Evolutionary conservation across 305 asterid genomes (phyloP), one percentile per base, ranked within the genome.

Genomic region (Fraxinus angustifolia): DNA sequence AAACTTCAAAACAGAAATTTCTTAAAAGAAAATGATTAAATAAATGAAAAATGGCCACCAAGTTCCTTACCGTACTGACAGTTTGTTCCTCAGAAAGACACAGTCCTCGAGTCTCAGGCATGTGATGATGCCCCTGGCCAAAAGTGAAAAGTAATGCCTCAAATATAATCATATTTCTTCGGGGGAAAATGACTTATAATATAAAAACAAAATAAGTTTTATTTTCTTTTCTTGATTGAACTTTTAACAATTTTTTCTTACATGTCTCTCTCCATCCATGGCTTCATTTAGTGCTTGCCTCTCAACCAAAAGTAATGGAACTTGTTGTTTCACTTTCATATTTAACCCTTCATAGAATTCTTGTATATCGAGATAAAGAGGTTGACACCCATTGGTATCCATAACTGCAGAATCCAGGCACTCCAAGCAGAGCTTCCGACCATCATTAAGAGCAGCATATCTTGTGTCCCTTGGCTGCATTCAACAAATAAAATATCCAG

Each of bases 61-160:
- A 80, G 40, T 50, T 80, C 48, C 91, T 84, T 86, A 89, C 91
- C 11, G 88, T 86, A 87, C 92, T 87, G 74, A 89, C 77, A 48
- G 92, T 89, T 84, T 89, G 92, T 81, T 89, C 92, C 84, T 89
- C 92, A 8, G 92, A 89, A 70, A 89, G 92, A 82, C 92, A 89
- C 42, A 89, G 89, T 31, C 92, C 92, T 80, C 92, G 76, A 10
- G 91, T 89, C 86, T 89, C 92, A 67, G 92, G 92, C 90, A 89
- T 84, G 86, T 89, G 92, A 83, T 87, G 85, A 87, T 89, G 89
- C 65, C 92, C 92, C 92, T 89, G 84, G 50, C n/a, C 79, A 75
- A 56, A 79, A 73, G 67, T 58, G 67, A 76, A 14, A 72, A 17
- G 81, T 16, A 70, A 4, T 30, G 75, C 45, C 45, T 31, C 40